Evolutionary conservation across 2,329 filamentous ascomycete species (phyloP), one percentile per base, ranked within the genome.

Genomic region (Aspergillus calidoustus): DNA sequence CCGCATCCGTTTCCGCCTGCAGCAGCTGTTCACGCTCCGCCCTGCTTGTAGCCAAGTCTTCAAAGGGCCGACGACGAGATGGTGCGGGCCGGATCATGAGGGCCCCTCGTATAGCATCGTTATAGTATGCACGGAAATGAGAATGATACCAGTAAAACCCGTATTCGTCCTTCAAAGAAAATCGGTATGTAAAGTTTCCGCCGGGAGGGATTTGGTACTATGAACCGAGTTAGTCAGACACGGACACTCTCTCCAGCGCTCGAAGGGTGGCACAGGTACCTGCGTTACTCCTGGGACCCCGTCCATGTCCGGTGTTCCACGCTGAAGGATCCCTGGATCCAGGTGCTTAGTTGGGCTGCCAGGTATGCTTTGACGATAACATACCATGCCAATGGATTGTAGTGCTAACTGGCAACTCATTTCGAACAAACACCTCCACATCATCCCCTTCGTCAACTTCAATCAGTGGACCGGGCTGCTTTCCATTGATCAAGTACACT

Each of bases 301-400:
- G n/a, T n/a, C n/a, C n/a, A 51, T 51, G 28, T 51, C 48, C 28
- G 48, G 48, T 31, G 48, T 51, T 51, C 48, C 48, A 51, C 48
- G 48, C 48, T 51, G 48, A 8, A 51, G 48, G 2, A 51, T 51
- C 48, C 48, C 28, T 51, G 48, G n/a, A 51, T 31, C n/a, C 28
- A 51, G n/a, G 28, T n/a, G 28, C 48, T 51, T 51, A 51, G 48
- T 34, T 51, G 28, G 3, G 48, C 48, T 4, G 48, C 48, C 25
- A 51, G 2, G 30, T 51, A 51, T 51, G n/a, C 48, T 51, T 51
- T 51, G 28, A 51, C 28, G 28, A 51, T 34, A 34, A 31, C 48
- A 51, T 51, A 51, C 48, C 48, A 51, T 51, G 48, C 48, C 28
- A 51, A 51, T 51, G 28, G 48, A 51, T 51, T n/a, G 48, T 19